Conservation (phyloP, 2,329 filamentous ascomycete genomes). For the Chaetomium strumarium region DNA sequence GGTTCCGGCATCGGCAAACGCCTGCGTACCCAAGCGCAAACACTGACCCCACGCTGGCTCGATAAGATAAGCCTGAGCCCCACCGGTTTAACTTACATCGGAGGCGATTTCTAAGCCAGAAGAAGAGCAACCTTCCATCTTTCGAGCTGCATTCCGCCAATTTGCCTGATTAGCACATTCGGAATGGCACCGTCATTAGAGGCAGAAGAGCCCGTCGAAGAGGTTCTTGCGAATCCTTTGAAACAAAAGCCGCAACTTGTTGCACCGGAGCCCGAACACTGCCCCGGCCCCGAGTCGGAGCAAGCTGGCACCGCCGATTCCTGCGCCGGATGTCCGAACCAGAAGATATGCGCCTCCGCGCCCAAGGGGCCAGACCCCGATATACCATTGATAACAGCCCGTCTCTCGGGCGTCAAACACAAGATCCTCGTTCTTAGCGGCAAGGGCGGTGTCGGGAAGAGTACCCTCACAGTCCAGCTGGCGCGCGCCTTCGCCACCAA, state of each 20-base stretch:
- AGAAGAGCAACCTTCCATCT: not conserved
- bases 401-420: slow-evolving; percentile 75
- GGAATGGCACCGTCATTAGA: slow-evolving; percentile 78
- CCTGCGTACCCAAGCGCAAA: slow-evolving; percentile 10
- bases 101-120: slow-evolving; percentile 24
- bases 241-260: slow-evolving; percentile 79
- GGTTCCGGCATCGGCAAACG: slow-evolving; percentile 11
- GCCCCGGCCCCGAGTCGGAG: slow-evolving; percentile 80
- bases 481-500: slow-evolving; percentile 85
- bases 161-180: not conserved
- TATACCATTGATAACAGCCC: slow-evolving; percentile 78
- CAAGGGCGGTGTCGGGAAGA: slow-evolving; percentile 91
- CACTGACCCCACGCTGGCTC: slow-evolving; percentile 14
- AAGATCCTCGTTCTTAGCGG: slow-evolving; percentile 91
- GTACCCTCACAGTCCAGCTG: slow-evolving; percentile 83
- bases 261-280: slow-evolving; percentile 94
- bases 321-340: slow-evolving; percentile 92
- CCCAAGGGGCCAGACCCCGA: slow-evolving; percentile 96
- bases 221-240: slow-evolving; percentile 69
- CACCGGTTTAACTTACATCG: slow-evolving; percentile 9
- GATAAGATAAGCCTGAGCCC: slow-evolving; percentile 27
- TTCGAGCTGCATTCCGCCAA: no score
- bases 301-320: slow-evolving; percentile 67
- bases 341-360: slow-evolving; percentile 86
- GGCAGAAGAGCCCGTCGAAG: slow-evolving; percentile 55